Conservation (phyloP, 805 yeast genomes). For the Candida tammaniensis region DNA sequence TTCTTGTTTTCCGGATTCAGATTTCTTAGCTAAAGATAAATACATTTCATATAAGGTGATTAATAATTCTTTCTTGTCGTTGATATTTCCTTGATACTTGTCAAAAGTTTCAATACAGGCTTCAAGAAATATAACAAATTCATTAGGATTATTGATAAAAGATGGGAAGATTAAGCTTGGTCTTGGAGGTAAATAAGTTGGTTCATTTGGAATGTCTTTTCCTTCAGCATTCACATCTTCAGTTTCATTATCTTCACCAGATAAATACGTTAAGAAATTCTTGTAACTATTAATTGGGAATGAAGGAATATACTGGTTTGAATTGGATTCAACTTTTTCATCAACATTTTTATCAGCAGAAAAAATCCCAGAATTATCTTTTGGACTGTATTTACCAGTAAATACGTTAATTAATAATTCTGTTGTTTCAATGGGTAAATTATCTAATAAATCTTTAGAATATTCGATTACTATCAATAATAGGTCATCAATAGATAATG, state of each 20-base stretch:
- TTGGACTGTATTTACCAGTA: constrained; percentile 75
- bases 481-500: constrained; percentile 73
- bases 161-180: constrained; percentile 86
- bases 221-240: not conserved
- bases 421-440: constrained; percentile 77
- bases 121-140: constrained; percentile 88
- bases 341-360: not conserved
- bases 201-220: constrained; percentile 21
- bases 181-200: constrained; percentile 87
- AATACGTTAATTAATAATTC: constrained; percentile 79
- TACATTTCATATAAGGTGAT: constrained; percentile 84
- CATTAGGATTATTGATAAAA: constrained; percentile 80
- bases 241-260: constrained; percentile 18
- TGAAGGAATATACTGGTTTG: constrained; percentile 11
- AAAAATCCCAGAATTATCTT: constrained; percentile 9
- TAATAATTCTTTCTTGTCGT: constrained; percentile 70
- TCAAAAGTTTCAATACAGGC: constrained; percentile 83
- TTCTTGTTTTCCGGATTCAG: constrained; percentile 19
- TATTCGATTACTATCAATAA: constrained; percentile 65
- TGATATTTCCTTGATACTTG: constrained; percentile 63
- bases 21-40: constrained; percentile 49
- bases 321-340: not conserved
- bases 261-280: constrained; percentile 28
- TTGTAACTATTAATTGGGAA: constrained; percentile 29
- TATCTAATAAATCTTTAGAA: constrained; percentile 62